phyloP scores from a whole-genome alignment of 1,139 yeast species.

The Yamadazyma aaseri region DNA sequence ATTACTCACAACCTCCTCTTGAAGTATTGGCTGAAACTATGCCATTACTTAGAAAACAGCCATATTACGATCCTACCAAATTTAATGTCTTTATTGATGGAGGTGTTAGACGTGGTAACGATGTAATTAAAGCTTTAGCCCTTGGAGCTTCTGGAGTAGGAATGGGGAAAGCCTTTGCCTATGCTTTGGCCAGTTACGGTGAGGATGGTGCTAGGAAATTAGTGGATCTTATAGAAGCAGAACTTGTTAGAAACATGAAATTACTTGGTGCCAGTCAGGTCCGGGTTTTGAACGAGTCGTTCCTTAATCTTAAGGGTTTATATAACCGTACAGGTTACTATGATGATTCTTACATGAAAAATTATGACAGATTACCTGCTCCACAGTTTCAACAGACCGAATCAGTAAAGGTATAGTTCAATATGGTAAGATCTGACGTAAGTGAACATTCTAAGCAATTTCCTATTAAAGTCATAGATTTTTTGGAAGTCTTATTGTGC shows the following conservation, averaged over 20 bases:
- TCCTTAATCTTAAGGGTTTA: constrained; percentile 4
- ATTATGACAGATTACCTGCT: constrained; percentile 4
- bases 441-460: too few species aligned
- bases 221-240: constrained; percentile 41
- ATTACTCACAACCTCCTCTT: constrained; percentile 46
- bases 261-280: constrained; percentile 38
- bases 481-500: too few species aligned
- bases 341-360: constrained; percentile 2
- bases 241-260: constrained; percentile 45
- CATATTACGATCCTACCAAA: constrained; percentile 28
- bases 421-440: too few species aligned
- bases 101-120: constrained; percentile 52
- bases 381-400: too few species aligned
- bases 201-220: constrained; percentile 45
- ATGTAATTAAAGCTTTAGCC: constrained; percentile 49
- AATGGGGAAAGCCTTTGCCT: constrained; percentile 48
- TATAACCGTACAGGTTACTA: constrained; percentile 5
- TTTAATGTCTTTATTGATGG: constrained; percentile 49
- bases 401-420: too few species aligned
- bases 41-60: constrained; percentile 31
- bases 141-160: constrained; percentile 57
- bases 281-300: constrained; percentile 27
- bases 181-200: constrained; percentile 48
- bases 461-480: too few species aligned
- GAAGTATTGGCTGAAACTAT: constrained; percentile 45